phyloP scores from a whole-genome alignment of 1,284 basidiomycete genomes.

The Gymnopus androsaceus region DNA sequence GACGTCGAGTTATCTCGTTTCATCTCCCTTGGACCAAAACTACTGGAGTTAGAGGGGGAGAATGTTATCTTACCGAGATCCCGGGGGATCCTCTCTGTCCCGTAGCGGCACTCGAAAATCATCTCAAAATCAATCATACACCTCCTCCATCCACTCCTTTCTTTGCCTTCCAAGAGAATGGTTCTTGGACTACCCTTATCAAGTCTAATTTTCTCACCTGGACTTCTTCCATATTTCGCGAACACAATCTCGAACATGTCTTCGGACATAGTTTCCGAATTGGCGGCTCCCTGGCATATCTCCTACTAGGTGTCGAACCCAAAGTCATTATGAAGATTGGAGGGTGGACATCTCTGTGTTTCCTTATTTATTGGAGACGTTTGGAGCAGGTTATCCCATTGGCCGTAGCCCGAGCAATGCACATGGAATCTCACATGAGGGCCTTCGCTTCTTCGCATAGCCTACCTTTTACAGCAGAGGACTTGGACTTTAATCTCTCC shows the following conservation, averaged over 20 bases:
- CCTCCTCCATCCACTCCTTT: background rate
- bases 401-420: conserved; percentile 5
- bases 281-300: conserved; percentile 4
- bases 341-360: conserved; percentile 16
- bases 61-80: conserved; percentile 22
- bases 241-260: background rate
- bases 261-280: background rate
- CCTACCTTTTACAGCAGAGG: too few species aligned
- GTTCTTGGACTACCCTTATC: too few species aligned
- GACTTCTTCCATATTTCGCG: too few species aligned
- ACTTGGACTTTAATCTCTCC: too few species aligned
- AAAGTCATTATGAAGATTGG: conserved; percentile 17
- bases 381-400: conserved; percentile 11
- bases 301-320: conserved; percentile 9
- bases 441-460: too few species aligned
- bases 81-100: conserved; percentile 26
- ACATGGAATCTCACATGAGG: too few species aligned
- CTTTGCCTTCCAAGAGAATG: background rate
- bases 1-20: conserved; percentile 10
- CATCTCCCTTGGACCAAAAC: conserved; percentile 35
- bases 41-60: conserved; percentile 25
- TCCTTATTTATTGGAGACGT: conserved; percentile 14
- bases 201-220: too few species aligned
- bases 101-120: conserved; percentile 24
- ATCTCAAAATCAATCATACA: conserved; percentile 23